Percentiles rank a stretch among this genome's conserved stretches.
Evolutionary conservation across 2,329 filamentous ascomycete species (phyloP).

Genomic region (Bipolaris cookei): DNA sequence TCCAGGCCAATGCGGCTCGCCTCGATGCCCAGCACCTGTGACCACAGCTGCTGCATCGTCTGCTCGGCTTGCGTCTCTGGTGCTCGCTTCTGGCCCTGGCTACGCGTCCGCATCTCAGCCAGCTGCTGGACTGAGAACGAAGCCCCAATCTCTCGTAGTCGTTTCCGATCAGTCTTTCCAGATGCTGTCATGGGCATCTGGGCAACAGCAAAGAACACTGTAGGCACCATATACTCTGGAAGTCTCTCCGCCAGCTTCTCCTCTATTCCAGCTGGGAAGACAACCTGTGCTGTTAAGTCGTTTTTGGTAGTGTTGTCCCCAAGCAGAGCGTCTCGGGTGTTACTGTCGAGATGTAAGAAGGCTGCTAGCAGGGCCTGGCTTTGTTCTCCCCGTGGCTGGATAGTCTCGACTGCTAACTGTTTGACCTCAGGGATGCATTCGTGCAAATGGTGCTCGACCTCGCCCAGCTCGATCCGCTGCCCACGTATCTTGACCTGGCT

Average conservation of each 20-base stretch:
- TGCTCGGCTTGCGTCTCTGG: slow-evolving; percentile 3
- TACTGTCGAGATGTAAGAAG: background rate
- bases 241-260: background rate
- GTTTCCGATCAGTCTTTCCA: slow-evolving; percentile 48
- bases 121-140: slow-evolving; percentile 10
- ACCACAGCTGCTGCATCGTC: slow-evolving; percentile 10
- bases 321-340: background rate
- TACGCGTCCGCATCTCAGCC: background rate
- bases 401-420: background rate
- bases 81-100: background rate
- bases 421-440: background rate
- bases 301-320: too few species aligned
- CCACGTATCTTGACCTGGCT: slow-evolving; percentile 34
- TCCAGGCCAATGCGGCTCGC: slow-evolving; percentile 8
- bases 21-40: slow-evolving; percentile 8
- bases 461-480: slow-evolving; percentile 33
- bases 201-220: background rate
- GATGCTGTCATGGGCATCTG: slow-evolving; percentile 52
- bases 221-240: slow-evolving; percentile 4
- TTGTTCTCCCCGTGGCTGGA: background rate
- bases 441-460: slow-evolving; percentile 8
- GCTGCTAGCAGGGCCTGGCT: background rate
- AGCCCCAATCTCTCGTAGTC: slow-evolving; percentile 8
- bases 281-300: background rate
- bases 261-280: background rate